A percentile compares a stretch with the other conserved stretches of the same genome.
Evolutionary conservation across 495 filamentous ascomycete species (phyloP).

Genomic region (Geoglossum glabrum): DNA sequence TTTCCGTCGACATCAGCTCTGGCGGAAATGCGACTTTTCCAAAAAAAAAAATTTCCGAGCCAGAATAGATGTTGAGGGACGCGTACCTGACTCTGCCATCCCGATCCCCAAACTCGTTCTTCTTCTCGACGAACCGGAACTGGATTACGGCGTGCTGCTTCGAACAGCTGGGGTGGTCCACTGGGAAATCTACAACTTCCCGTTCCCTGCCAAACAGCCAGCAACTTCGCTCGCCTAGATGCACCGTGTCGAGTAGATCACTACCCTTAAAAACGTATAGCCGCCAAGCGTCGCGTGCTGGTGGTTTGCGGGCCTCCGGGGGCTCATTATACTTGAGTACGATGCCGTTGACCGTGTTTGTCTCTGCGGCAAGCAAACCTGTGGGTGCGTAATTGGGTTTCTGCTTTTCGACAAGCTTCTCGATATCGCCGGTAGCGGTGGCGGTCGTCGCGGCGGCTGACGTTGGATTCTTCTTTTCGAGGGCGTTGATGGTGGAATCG

Average conservation of each 20-base stretch:
- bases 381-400: slow-evolving; percentile 72
- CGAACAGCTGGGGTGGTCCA: slow-evolving; percentile 80
- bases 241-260: slow-evolving; percentile 60
- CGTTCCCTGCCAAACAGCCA: slow-evolving; percentile 77
- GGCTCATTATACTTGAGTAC: slow-evolving; percentile 94
- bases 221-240: slow-evolving; percentile 54
- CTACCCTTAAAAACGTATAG: slow-evolving; percentile 83
- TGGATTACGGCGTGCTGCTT: slow-evolving; percentile 93
- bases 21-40: too few relatives aligned
- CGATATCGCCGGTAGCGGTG: slow-evolving; percentile 13
- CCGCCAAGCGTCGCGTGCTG: slow-evolving; percentile 59
- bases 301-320: slow-evolving; percentile 73
- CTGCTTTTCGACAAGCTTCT: slow-evolving; percentile 61
- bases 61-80: background rate
- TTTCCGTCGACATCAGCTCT: too few relatives aligned
- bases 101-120: slow-evolving; percentile 70
- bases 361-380: slow-evolving; percentile 68
- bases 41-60: background rate
- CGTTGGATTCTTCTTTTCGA: background rate
- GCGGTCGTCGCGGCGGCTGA: background rate
- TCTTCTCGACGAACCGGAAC: slow-evolving; percentile 66
- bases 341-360: slow-evolving; percentile 51
- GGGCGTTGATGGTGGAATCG: background rate
- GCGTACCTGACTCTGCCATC: slow-evolving; percentile 46
- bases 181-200: slow-evolving; percentile 58